Conservation (phyloP, 305 asterid species). For the Withania somnifera region DNA sequence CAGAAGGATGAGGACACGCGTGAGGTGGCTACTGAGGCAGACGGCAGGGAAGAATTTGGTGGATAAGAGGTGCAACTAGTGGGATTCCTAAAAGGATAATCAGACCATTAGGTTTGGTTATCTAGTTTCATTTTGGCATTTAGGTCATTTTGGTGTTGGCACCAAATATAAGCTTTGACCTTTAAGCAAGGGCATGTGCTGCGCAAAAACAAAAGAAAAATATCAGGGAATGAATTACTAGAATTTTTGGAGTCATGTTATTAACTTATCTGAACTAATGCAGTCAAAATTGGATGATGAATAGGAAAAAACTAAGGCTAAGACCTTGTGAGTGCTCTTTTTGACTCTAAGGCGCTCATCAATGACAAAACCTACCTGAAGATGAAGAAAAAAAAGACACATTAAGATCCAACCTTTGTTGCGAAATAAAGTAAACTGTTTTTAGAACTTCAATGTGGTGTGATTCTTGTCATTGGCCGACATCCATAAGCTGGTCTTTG, state of each 20-base stretch:
- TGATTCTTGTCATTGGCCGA: background rate
- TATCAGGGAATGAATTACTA: background rate
- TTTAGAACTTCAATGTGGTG: background rate
- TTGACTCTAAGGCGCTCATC: slow-evolving; percentile 80
- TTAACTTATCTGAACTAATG: background rate
- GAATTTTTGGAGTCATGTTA: background rate
- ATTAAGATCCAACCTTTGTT: background rate
- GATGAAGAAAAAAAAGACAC: slow-evolving; percentile 10
- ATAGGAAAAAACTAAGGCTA: background rate
- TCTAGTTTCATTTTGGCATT: background rate
- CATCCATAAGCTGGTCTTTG: background rate
- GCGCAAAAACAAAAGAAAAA: background rate
- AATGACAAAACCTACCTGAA: slow-evolving; percentile 73
- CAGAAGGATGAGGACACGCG: background rate
- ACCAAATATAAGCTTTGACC: background rate
- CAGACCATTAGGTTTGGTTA: background rate
- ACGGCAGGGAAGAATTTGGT: background rate
- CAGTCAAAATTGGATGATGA: background rate
- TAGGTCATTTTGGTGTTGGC: background rate
- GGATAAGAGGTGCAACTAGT: background rate
- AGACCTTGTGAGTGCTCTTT: slow-evolving; percentile 72
- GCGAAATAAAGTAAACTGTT: slow-evolving; percentile 1
- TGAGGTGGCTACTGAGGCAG: background rate
- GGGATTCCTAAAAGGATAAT: background rate
- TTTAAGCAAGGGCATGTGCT: background rate